phyloP scores from a whole-genome alignment of 176 grass and related monocot genomes.

The Aegilops speltoides region DNA sequence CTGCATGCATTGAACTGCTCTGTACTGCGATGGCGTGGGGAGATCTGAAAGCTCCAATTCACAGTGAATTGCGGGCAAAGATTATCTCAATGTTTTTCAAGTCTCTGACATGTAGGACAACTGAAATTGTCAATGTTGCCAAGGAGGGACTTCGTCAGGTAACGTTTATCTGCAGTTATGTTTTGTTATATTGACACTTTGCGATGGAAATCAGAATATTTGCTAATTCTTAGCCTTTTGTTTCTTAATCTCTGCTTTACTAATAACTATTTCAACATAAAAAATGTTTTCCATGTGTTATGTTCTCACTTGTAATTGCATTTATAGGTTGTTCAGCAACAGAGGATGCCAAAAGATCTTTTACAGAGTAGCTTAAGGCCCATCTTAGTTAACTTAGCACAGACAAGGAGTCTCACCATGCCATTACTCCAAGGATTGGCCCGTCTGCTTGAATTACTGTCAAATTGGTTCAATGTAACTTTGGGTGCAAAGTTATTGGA shows the following conservation, averaged over 20 bases:
- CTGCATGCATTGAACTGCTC: constrained; percentile 95
- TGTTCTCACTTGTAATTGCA: constrained; percentile 10
- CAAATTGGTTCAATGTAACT: constrained; percentile 99
- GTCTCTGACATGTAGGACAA: constrained; percentile 87
- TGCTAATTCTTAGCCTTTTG: neutral
- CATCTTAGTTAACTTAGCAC: constrained; percentile 97
- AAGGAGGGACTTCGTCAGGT: constrained; percentile 99
- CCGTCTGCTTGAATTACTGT: constrained; percentile 88
- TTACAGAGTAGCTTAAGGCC: constrained; percentile 93
- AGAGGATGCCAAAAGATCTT: constrained; percentile 99
- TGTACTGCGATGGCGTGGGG: constrained; percentile 99
- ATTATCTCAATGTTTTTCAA: constrained; percentile 99
- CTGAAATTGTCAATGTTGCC: constrained; percentile 94
- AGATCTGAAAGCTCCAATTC: constrained; percentile 81
- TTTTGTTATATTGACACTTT: constrained; percentile 20
- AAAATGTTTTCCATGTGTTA: neutral
- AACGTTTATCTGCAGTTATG: neutral
- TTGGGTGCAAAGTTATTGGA: constrained; percentile 97
- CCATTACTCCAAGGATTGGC: constrained; percentile 97
- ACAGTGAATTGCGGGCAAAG: constrained; percentile 85
- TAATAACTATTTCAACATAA: neutral
- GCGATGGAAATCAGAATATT: neutral
- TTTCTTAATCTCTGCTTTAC: neutral
- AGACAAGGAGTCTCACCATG: constrained; percentile 95
- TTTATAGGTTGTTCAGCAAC: constrained; percentile 93